Conservation (phyloP, 768 basidiomycete species). For the Mycena maculata region DNA sequence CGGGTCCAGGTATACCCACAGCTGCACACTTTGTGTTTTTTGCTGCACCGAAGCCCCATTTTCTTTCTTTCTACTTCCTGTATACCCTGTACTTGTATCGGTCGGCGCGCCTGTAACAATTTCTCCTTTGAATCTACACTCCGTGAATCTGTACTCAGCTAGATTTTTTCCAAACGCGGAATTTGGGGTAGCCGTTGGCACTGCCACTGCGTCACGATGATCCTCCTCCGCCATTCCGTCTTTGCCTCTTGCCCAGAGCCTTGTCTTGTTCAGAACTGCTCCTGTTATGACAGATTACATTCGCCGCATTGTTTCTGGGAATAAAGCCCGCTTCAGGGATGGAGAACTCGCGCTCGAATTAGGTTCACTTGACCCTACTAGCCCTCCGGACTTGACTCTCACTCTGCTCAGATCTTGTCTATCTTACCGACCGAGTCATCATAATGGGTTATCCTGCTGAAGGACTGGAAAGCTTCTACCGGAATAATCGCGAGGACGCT, state of each 20-base stretch:
- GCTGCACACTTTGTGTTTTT: too few species aligned
- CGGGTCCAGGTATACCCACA: background rate
- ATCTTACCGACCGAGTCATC: slow-evolving; percentile 80
- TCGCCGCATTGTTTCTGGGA: slow-evolving; percentile 82
- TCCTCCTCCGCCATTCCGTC: too few species aligned
- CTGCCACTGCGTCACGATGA: too few species aligned
- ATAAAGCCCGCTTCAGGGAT: slow-evolving; percentile 83
- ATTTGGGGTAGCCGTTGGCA: too few species aligned
- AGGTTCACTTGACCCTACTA: background rate
- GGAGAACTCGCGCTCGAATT: slow-evolving; percentile 65
- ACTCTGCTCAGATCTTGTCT: slow-evolving; percentile 61
- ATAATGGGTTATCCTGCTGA: slow-evolving; percentile 88
- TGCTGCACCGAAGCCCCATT: background rate
- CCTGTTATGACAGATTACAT: slow-evolving; percentile 78
- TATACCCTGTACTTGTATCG: background rate
- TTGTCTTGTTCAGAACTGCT: background rate
- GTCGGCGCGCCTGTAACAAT: too few species aligned
- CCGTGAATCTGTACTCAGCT: too few species aligned
- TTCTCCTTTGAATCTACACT: too few species aligned
- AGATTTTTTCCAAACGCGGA: too few species aligned
- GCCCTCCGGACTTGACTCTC: slow-evolving; percentile 10
- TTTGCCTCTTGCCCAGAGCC: background rate
- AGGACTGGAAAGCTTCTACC: slow-evolving; percentile 82
- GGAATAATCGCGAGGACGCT: slow-evolving; percentile 82
- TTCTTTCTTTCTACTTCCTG: background rate